Conservation (phyloP, 345 rosid species). For the Cochlearia excelsa region DNA sequence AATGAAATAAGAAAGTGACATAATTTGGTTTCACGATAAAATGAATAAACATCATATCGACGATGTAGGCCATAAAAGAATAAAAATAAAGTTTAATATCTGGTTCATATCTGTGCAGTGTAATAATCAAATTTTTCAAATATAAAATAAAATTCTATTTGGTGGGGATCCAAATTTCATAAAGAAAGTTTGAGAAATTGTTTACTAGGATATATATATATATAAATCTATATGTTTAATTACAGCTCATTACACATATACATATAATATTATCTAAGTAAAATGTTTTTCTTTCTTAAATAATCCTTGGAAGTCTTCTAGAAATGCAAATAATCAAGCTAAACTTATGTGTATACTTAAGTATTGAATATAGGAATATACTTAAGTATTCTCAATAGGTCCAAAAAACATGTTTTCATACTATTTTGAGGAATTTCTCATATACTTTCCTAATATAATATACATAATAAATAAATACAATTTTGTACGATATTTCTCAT, state of each 20-base stretch:
- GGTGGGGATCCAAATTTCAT: constrained; percentile 20
- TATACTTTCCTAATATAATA: neutral
- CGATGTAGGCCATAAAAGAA: constrained; percentile 36
- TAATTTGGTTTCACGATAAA: constrained; percentile 20
- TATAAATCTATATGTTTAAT: neutral
- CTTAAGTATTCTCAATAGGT: too few relatives aligned
- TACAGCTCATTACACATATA: constrained; percentile 15
- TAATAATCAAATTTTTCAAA: constrained; percentile 17
- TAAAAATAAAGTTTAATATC: constrained; percentile 25
- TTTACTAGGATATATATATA: neutral
- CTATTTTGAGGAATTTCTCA: too few relatives aligned
- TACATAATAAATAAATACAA: too few relatives aligned
- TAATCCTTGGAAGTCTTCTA: too few relatives aligned
- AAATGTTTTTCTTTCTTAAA: neutral
- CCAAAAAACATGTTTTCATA: too few relatives aligned
- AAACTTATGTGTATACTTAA: too few relatives aligned
- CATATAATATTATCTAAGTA: constrained; percentile 2
- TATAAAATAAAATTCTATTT: constrained; percentile 13
- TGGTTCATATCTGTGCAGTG: constrained; percentile 30
- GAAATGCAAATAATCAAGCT: too few relatives aligned
- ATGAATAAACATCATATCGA: constrained; percentile 38
- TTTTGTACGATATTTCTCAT: too few relatives aligned
- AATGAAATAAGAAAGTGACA: constrained; percentile 24
- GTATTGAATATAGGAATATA: too few relatives aligned
- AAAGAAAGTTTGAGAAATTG: neutral